phyloP scores from a whole-genome alignment of 2,329 filamentous ascomycete genomes.

The Ophiostoma tasmaniense region DNA sequence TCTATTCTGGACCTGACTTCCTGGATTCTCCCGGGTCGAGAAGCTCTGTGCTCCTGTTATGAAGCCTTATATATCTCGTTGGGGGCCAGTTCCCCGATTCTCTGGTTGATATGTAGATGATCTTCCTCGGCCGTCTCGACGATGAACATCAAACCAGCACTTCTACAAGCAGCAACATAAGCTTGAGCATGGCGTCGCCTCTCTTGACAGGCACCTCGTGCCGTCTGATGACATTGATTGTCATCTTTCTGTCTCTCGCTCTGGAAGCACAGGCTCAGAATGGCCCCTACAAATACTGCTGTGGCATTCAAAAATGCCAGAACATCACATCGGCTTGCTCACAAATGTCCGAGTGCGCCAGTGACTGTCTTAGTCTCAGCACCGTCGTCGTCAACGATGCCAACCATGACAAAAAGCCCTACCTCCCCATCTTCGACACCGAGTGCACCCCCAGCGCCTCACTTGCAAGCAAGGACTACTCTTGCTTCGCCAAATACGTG shows the following conservation, averaged over 20 bases:
- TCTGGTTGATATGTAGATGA: not conserved
- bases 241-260: not conserved
- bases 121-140: not conserved
- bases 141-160: not conserved
- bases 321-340: conserved; percentile 7
- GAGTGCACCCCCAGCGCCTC: not conserved
- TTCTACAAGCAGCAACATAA: not conserved
- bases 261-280: not conserved
- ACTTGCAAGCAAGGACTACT: conserved; percentile 1
- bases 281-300: conserved; percentile 11
- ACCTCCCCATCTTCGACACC: not conserved
- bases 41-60: not conserved
- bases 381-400: not conserved
- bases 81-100: not conserved
- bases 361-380: not conserved
- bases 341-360: conserved; percentile 4
- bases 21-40: not conserved
- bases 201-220: not conserved
- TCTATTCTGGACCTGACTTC: not conserved
- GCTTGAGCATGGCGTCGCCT: not conserved
- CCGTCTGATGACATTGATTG: not conserved
- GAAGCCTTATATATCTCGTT: not conserved
- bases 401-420: not conserved
- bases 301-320: conserved; percentile 12
- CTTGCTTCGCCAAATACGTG: conserved; percentile 8